Percentiles rank a stretch among this genome's conserved stretches.
These are phyloP conservation scores for Brachypodium distachyon DNA, from an alignment of 202 grass and related monocot species.

Conservation along the genomic window DNA sequence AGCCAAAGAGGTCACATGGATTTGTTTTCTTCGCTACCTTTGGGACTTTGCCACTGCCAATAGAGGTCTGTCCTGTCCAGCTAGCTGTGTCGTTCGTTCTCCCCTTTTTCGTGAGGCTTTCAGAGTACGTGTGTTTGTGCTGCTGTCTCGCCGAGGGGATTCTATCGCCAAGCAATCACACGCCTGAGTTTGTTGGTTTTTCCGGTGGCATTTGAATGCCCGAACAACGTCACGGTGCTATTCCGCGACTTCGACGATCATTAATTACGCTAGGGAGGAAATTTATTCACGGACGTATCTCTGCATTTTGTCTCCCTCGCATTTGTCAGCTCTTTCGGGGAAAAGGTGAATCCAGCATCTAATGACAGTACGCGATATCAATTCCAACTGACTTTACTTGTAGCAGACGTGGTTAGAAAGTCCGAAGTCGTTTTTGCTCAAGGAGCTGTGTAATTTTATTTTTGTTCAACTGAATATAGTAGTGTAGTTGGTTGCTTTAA, in stretches of 20 bases:
- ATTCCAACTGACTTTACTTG: too few relatives aligned
- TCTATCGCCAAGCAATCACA: neutral
- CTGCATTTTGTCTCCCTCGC: neutral
- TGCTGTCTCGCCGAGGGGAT: neutral
- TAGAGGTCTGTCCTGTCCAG: neutral
- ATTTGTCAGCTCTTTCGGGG: neutral
- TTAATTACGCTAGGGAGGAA: neutral
- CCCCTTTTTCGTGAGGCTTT: neutral
- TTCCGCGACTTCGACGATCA: neutral
- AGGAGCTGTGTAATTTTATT: too few relatives aligned
- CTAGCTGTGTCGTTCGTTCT: neutral
- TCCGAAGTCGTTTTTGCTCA: too few relatives aligned
- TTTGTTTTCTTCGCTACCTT: conserved; percentile 34
- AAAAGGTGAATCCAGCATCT: neutral
- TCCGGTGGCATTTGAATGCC: neutral
- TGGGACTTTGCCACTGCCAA: conserved; percentile 10
- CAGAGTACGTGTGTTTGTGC: neutral
- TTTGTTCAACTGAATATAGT: too few relatives aligned
- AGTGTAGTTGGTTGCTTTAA: too few relatives aligned
- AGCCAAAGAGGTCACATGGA: conserved; percentile 25
- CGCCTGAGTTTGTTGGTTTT: neutral
- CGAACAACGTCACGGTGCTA: neutral
- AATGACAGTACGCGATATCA: too few relatives aligned
- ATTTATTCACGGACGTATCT: neutral
- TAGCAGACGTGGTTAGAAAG: too few relatives aligned